Base-by-base conservation (phyloP, 2,329 filamentous ascomycete species). In the Trichophyton mentagrophytes region DNA sequence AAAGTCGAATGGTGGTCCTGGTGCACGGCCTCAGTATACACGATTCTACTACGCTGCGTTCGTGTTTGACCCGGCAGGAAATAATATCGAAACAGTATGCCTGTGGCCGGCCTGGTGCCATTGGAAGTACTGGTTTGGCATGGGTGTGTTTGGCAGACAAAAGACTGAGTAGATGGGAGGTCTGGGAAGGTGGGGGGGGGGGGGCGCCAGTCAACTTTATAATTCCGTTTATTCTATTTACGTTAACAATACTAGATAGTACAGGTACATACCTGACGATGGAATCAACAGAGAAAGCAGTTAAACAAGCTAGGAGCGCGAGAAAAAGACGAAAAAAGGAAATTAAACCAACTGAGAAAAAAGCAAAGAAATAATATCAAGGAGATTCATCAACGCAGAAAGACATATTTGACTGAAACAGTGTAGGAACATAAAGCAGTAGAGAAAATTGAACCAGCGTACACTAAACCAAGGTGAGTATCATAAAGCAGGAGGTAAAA, bases 11-110 rank as follows among this genome's bases (percentile, higher is more conserved):
- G 80, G 80, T 2, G 67, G 72, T 15, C 80, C 80, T 0, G 80
- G 80, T 0, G 36, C 72, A 11, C 69, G 78, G 47, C 61, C 72
- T 3, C 67, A 78, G 13, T 81, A 80, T 65, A 72, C 73, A 51
- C 66, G 73, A 13, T 71, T 71, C 4, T 82, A 82, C 66, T 82
- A 81, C 59, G 79, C 67, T 1, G 78, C 79, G 0, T 82, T 78
- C 69, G 72, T 81, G 4, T 66, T 74, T 46, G 79, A 82, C 65
- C 78, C 79, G 1, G 68, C 72, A 2, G 79, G 80, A 0, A 82
- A 82, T 65, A 82, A 82, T 64, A 74, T 81, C 51, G 80, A 82
- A 69, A 74, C 73, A 58, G 71, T 79, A 9, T 72, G 69, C 51
- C 62, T 66, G 61, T 63, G 58, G 63, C 61, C 63, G 30, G 63